These are phyloP conservation scores for Fimicolochytrium jonesii DNA, from an alignment of 192 early-diverging fungal genomes.

Conservation along the genomic window DNA sequence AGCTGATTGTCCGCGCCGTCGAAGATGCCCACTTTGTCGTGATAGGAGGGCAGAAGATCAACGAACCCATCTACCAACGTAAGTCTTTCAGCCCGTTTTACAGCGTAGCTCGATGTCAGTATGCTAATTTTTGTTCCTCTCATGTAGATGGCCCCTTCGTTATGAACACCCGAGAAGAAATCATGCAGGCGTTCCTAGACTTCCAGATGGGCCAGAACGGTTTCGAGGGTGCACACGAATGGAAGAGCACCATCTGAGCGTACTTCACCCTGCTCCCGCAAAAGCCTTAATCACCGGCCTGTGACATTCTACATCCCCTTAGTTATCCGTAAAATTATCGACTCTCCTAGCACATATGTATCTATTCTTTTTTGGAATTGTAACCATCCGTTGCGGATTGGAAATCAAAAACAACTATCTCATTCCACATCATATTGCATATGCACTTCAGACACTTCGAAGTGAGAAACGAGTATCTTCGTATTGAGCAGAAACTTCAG, in stretches of 20 bases:
- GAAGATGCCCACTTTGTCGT: conserved; percentile 54
- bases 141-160: conserved; percentile 60
- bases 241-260: conserved; percentile 33
- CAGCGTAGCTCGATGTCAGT: conserved; percentile 53
- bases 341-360: no score
- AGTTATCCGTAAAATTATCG: no score
- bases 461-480: no score
- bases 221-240: conserved; percentile 61
- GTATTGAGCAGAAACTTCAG: no score
- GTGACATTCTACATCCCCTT: no score
- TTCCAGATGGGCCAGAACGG: conserved; percentile 61
- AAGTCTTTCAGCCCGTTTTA: conserved; percentile 45
- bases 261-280: no score
- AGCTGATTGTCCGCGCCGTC: conserved; percentile 37
- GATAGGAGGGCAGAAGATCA: conserved; percentile 52
- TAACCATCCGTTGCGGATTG: no score
- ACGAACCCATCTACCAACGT: conserved; percentile 54
- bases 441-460: no score
- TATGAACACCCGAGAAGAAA: conserved; percentile 59
- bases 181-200: conserved; percentile 50
- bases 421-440: no score
- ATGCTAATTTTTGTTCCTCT: not conserved
- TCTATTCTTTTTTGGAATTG: no score
- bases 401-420: no score
- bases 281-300: no score